Base-by-base conservation (phyloP, 2,329 filamentous ascomycete species). In the Cladosporium sp. region DNA sequence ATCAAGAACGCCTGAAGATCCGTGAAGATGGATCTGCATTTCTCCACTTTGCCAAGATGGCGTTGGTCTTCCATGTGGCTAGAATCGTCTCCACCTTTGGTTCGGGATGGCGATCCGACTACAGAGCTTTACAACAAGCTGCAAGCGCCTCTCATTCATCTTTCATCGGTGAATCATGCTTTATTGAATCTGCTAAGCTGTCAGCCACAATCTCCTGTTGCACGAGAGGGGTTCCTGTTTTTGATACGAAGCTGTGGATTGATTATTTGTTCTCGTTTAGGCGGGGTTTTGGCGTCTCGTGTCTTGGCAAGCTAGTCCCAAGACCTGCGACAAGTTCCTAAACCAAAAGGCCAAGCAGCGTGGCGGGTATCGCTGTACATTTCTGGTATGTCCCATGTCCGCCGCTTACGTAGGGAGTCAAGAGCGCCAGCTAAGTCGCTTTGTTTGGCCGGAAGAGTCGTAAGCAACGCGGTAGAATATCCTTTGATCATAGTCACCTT, bases 11-110 rank as follows among this genome's bases (percentile, higher is more conserved):
- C 25, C 25, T 48, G 25, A 48, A 48, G 44, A 48, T 48, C 44
- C 10, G 8, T 48, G 44, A 34, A 48, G 24, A 34, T 19, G 6
- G 44, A 48, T 48, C 44, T 19, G 44, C 25, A 32, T 48, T 17
- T 48, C 44, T 34, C 44, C 44, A 32, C 44, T 32, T 28, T 48
- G 25, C 44, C 44, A 48, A 48, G 44, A 48, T 48, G n/a, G 44
- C 3, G 25, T 24, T 25, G 44, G 44, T 48, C 25, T 34, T 17
- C 25, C 44, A 48, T 34, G 25, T 34, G 25, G 44, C 44, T 48
- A n/a, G n/a, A 48, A 24, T 48, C 15, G 25, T 48, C 44, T 48
- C 44, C 44, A 32, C 15, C 25, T 45, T 28, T 34, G 44, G 44
- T 19, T 34, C 44, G 44, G 40, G 25, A 15, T 25, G 40, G 40